Evolutionary conservation across 208 protist genomes (phyloP).

Genomic region (Naegleria gruberi): DNA sequence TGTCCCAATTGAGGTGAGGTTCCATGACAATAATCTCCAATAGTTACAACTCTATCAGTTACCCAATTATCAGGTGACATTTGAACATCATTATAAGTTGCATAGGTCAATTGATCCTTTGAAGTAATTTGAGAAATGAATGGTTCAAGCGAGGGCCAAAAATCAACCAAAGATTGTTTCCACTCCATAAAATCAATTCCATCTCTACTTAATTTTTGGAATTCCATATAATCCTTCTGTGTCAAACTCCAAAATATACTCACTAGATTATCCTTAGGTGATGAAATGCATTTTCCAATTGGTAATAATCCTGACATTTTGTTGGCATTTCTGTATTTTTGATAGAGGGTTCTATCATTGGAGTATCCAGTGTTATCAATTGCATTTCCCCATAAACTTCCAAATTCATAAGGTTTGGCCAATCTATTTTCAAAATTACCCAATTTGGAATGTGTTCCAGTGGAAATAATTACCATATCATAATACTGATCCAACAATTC

Average conservation of each 20-base stretch:
- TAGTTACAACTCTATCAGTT: neutral
- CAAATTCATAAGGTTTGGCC: neutral
- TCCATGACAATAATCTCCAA: slow-evolving; percentile 13
- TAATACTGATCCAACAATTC: neutral
- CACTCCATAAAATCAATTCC: neutral
- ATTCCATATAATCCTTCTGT: neutral
- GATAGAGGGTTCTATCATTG: neutral
- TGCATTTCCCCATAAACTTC: neutral
- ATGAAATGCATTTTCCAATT: neutral
- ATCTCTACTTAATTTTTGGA: neutral
- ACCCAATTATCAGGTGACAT: neutral
- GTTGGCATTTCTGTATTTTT: neutral
- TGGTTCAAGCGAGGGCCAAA: neutral
- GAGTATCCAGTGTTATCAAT: neutral
- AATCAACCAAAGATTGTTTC: neutral
- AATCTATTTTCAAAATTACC: neutral
- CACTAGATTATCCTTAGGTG: neutral
- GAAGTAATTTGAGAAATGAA: neutral
- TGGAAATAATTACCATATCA: neutral
- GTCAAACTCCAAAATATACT: neutral
- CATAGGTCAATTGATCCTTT: neutral
- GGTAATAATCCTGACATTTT: neutral
- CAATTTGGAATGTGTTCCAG: neutral
- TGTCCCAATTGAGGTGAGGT: slow-evolving; percentile 3
- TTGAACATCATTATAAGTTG: neutral